Base-by-base conservation (phyloP, 331 rosid species). In the Prunus yedoensis region DNA sequence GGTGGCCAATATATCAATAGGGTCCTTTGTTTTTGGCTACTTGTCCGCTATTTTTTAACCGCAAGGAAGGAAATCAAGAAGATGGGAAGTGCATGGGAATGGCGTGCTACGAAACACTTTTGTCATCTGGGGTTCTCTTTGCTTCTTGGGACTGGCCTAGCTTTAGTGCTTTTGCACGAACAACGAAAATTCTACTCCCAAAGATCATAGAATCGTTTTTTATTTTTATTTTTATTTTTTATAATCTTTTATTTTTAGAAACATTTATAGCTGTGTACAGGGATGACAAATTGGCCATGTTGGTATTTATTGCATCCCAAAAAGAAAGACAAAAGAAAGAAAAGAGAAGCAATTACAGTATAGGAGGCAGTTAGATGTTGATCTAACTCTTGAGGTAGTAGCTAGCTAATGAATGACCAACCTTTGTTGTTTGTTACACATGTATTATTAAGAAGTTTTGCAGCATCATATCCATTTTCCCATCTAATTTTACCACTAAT, bases 1-100 rank as follows among this genome's bases (percentile, higher is more conserved):
- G 49, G 96, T 94, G 38, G 90, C 93, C 2, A 94, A 94, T 27
- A 94, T 91, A 16, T 94, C 97, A 2, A 30, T 90, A 1, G 98
- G 98, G 0, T 94, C 98, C 0, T 86, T 90, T 61, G 6, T 83
- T 4, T 86, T 83, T 66, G 97, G 97, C 15, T 85, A 69, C 54
- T 46, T 81, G 38, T 92, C 98, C 3, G 93, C 91, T 18, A 28
- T 79, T 46, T 9, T 90, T 43, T 94, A n/a, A 94, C 81, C 82
- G 0, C 35, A 72, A 61, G 18, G 80, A 88, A 72, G 89, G 85
- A 20, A 23, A 66, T 74, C 82, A 18, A 4, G 73, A 20, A 2
- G 96, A 83, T 3, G 94, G 85, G 2, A 83, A 82, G 32, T 94
- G 98, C 88, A 62, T 91, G 68, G 96, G 97, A 54, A 88, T 80